Evolutionary conservation across 805 yeast genomes (phyloP).

Genomic region (Tetrapisispora nanseiensis): DNA sequence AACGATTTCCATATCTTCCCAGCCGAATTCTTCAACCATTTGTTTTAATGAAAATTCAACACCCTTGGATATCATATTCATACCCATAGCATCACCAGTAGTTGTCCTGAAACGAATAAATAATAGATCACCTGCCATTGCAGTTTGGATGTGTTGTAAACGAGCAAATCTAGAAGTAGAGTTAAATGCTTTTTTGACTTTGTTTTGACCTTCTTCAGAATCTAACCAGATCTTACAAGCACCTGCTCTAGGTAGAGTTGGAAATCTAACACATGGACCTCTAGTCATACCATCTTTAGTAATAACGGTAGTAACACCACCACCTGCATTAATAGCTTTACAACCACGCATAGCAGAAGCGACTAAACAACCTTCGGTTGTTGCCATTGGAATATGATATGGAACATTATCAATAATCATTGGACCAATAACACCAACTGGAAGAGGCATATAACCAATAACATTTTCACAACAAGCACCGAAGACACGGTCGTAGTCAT

Average conservation of each 20-base stretch:
- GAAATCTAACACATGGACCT: conserved; percentile 95
- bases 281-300: conserved; percentile 98
- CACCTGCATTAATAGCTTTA: conserved; percentile 94
- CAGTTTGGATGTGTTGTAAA: conserved; percentile 81
- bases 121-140: conserved; percentile 84
- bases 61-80: conserved; percentile 99
- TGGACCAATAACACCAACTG: conserved; percentile 98
- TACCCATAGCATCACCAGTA: conserved; percentile 99
- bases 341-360: conserved; percentile 99
- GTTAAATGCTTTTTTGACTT: conserved; percentile 80
- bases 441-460: conserved; percentile 91
- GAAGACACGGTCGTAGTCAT: conserved; percentile 90
- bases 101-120: conserved; percentile 94
- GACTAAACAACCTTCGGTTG: conserved; percentile 97
- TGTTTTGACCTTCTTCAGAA: conserved; percentile 82
- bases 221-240: conserved; percentile 93
- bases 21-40: conserved; percentile 84
- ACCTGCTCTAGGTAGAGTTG: conserved; percentile 77
- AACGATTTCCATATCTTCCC: conserved; percentile 86
- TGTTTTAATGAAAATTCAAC: conserved; percentile 77
- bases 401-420: conserved; percentile 80
- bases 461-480: conserved; percentile 99
- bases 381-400: conserved; percentile 95
- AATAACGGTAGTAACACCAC: conserved; percentile 86
- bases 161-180: conserved; percentile 97